Evolutionary conservation across 2,329 filamentous ascomycete species (phyloP), one percentile per base, ranked within the genome.

Genomic region (Curvularia lunata): DNA sequence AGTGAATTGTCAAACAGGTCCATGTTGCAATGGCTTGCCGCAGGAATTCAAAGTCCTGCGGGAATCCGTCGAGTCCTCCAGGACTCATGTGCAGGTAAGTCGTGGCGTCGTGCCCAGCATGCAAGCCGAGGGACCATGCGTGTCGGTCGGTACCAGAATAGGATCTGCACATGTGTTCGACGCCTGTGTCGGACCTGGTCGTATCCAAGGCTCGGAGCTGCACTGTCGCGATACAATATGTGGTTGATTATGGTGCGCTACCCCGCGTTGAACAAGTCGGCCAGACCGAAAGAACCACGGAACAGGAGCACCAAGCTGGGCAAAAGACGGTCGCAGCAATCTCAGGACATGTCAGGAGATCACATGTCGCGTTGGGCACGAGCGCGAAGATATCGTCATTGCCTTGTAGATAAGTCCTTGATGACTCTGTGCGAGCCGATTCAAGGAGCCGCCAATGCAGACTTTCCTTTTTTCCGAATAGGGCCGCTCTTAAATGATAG

Each of bases 41-140:
- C 48, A 47, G 38, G 42, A 40, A 50, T 27, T n/a, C 47, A 60
- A 32, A 58, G 54, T 59, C 54, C 62, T 38, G 54, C 52, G 47
- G 48, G 40, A 52, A 47, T 50, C 16, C 8, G 23, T 12, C 21
- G 34, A 50, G 51, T 61, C 46, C 52, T 54, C 32, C 27, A 51
- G 28, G 49, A 54, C 43, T 4, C 13, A 6, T 34, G 28, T 12
- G 32, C 32, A n/a, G 32, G 12, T 34, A 38, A 37, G 54, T 54
- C 46, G 58, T 48, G 37, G 42, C 48, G 55, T 52, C 28, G 58
- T 37, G 32, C 34, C 40, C 42, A 48, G n/a, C 25, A 41, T 56
- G 54, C 46, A 40, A 49, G 47, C 19, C 32, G 19, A 47, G 32
- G 19, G 54, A 54, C 60, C 53, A 57, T 56, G 59, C 48, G 43